Evolutionary conservation across 2,329 filamentous ascomycete genomes (phyloP), one percentile per base, ranked within the genome.

Genomic region (Chrysoporthe puriensis): DNA sequence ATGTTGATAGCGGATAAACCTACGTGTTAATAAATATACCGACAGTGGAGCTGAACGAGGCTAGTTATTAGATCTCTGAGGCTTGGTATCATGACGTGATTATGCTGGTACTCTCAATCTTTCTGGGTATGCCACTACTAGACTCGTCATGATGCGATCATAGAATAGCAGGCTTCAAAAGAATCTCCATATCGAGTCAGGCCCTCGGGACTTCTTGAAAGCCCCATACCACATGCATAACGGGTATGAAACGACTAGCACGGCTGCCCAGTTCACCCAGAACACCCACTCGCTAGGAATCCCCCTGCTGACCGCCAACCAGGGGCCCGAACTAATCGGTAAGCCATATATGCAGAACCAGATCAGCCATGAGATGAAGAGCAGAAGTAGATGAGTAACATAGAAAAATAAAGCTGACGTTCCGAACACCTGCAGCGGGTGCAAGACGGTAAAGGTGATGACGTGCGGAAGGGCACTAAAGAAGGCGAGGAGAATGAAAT

Each of bases 381-480:
- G 68, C 2, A 80, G 48, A 18, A 78, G 48, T 48, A 82, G 70
- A 64, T 84, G 81, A 1, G 73, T 69, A 6, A 82, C 68, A 71
- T 83, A 83, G 62, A 83, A 84, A 74, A 83, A 84, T 4, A 84
- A 70, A 0, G 82, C 80, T 0, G 81, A 81, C n/a, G 77, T 78
- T n/a, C 82, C 82, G 69, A 80, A 82, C 26, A 79, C 77, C 2
- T 83, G 73, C 0, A 84, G 71, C n/a, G 79, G 71, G 0, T 75
- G 75, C 21, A 82, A 74, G 54, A 70, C 73, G 5, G 48, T 62
- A n/a, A 56, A 66, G 0, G 77, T 76, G 3, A 79, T 40, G 1
- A 44, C 48, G 0, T 71, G 64, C 0, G 82, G 81, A 0, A 82
- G 60, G 0, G 73, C 71, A 0, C 73, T 73, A 6, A 84, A 80